Conservation (phyloP, 805 yeast genomes). For the Candida alai region DNA sequence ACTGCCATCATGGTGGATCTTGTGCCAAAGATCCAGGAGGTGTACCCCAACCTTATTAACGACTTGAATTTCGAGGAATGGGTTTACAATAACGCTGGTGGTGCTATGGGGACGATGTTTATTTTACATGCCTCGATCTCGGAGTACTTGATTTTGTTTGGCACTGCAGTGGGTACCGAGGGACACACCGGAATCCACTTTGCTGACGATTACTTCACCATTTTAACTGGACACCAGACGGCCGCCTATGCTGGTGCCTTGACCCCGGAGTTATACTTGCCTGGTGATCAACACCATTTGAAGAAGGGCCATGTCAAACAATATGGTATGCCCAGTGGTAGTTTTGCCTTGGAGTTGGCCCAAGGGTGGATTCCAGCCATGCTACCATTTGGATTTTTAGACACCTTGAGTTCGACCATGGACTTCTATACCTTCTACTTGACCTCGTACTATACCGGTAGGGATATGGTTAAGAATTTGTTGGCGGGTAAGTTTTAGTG, state of each 20-base stretch:
- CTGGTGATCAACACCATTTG: slow-evolving; percentile 87
- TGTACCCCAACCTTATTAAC: slow-evolving; percentile 74
- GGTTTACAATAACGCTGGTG: slow-evolving; percentile 98
- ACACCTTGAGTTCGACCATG: slow-evolving; percentile 72
- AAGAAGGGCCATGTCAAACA: slow-evolving; percentile 73
- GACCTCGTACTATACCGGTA: slow-evolving; percentile 73
- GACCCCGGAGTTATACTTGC: slow-evolving; percentile 65
- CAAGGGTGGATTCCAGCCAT: slow-evolving; percentile 99
- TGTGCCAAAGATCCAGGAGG: slow-evolving; percentile 51
- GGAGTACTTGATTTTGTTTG: slow-evolving; percentile 91
- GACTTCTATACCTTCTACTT: slow-evolving; percentile 66
- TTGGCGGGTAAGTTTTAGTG: slow-evolving; percentile 65
- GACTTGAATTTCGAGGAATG: slow-evolving; percentile 75
- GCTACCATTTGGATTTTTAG: slow-evolving; percentile 94
- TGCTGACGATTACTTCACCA: slow-evolving; percentile 97
- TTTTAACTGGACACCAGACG: slow-evolving; percentile 70
- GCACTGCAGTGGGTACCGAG: slow-evolving; percentile 90
- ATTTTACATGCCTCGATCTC: slow-evolving; percentile 91
- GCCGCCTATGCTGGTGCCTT: slow-evolving; percentile 69
- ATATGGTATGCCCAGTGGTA: slow-evolving; percentile 76
- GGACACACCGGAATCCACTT: slow-evolving; percentile 96
- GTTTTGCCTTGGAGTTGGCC: slow-evolving; percentile 90
- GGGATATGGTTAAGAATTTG: slow-evolving; percentile 71
- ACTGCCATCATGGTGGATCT: slow-evolving; percentile 62
- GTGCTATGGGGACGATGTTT: slow-evolving; percentile 97